These are phyloP conservation scores for Liriodendron chinense DNA, from an alignment of 164 flowering plant genomes.

Conservation along the genomic window DNA sequence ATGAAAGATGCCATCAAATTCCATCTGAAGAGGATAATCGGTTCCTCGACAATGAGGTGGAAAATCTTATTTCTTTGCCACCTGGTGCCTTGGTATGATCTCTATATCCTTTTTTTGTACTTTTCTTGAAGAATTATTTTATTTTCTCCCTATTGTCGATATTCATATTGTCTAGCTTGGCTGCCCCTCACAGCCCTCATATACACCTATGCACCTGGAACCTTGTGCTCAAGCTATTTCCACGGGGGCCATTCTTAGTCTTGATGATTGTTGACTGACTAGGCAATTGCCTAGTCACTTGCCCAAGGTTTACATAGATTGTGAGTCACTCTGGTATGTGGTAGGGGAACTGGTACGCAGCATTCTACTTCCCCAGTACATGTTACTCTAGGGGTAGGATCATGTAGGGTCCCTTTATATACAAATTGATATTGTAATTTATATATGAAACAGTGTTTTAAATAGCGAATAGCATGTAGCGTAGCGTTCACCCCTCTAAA, in stretches of 20 bases:
- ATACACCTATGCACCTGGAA: no score
- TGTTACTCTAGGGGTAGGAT: not conserved
- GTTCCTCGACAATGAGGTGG: slow-evolving; percentile 19
- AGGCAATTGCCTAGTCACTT: not conserved
- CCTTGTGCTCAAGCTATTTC: no score
- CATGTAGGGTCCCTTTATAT: not conserved
- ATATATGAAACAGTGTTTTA: no score
- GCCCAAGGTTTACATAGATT: not conserved
- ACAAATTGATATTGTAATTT: no score
- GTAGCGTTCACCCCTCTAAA: no score
- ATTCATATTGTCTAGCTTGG: not conserved
- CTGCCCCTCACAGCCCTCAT: no score
- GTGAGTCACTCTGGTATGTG: not conserved
- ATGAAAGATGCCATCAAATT: slow-evolving; percentile 19
- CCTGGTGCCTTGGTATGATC: slow-evolving; percentile 44
- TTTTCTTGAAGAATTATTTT: not conserved
- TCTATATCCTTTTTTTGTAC: not conserved
- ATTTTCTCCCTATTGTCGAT: not conserved
- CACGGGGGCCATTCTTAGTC: not conserved
- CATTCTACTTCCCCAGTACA: not conserved
- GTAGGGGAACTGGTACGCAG: not conserved
- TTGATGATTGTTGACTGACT: not conserved
- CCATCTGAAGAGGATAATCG: slow-evolving; percentile 25
- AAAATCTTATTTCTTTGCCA: slow-evolving; percentile 24
- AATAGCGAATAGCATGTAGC: no score